Evolutionary conservation across 2,329 filamentous ascomycete genomes (phyloP).

Genomic region (Tolypocladium sp.): DNA sequence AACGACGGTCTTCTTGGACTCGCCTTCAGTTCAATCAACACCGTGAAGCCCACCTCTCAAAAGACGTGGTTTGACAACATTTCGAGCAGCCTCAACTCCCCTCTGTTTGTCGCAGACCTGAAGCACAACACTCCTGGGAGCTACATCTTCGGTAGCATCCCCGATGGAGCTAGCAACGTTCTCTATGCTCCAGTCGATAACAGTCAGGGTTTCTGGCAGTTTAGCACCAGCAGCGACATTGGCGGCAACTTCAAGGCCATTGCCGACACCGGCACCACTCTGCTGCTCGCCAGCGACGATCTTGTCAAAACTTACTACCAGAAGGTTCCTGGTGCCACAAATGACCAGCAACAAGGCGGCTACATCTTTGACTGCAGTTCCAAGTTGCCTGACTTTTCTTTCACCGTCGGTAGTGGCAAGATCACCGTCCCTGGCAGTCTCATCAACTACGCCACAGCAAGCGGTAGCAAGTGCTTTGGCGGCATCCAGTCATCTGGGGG

Average conservation of each 20-base stretch:
- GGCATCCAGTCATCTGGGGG: constrained; percentile 50
- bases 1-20: constrained; percentile 35
- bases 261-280: constrained; percentile 53
- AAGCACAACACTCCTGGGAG: constrained; percentile 45
- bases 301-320: constrained; percentile 41
- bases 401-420: constrained; percentile 49
- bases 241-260: constrained; percentile 30
- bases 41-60: constrained; percentile 27
- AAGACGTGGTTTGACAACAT: constrained; percentile 32
- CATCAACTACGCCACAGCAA: constrained; percentile 42
- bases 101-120: constrained; percentile 24
- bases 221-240: constrained; percentile 23
- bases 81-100: constrained; percentile 16
- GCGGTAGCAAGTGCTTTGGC: constrained; percentile 52
- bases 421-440: constrained; percentile 47
- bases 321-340: constrained; percentile 31
- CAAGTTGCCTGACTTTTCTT: constrained; percentile 36
- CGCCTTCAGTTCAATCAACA: constrained; percentile 33
- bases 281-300: constrained; percentile 48
- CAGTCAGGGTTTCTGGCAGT: constrained; percentile 55
- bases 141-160: constrained; percentile 51
- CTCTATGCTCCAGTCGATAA: constrained; percentile 47
- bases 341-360: constrained; percentile 30
- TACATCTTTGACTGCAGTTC: constrained; percentile 37
- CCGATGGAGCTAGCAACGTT: constrained; percentile 47